Conservation (phyloP, 331 rosid species). For the Cydonia oblonga region DNA sequence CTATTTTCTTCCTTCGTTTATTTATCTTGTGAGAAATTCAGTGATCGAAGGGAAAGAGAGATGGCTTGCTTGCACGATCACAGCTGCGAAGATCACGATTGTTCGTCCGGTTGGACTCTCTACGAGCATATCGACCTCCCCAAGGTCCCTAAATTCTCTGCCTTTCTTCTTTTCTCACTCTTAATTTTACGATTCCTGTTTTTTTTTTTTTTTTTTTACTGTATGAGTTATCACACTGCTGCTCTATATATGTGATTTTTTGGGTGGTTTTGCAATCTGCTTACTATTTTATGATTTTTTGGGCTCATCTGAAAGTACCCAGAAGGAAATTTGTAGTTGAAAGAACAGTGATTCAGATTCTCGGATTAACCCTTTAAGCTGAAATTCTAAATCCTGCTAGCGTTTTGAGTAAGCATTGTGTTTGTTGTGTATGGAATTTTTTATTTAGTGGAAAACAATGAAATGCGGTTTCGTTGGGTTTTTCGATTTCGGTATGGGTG, state of each 20-base stretch:
- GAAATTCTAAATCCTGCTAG: too few relatives aligned
- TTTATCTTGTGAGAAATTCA: background rate
- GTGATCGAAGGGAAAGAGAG: background rate
- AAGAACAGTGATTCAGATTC: background rate
- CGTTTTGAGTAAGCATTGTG: background rate
- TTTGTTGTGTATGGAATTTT: background rate
- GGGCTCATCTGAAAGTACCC: background rate
- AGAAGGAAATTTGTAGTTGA: background rate
- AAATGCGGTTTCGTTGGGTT: background rate
- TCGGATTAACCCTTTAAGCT: background rate
- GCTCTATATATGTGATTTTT: background rate
- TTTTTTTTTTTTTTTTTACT: background rate
- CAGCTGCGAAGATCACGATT: slow-evolving; percentile 91
- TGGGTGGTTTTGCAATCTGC: background rate
- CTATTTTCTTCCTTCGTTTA: too few relatives aligned
- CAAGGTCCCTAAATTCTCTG: slow-evolving; percentile 30
- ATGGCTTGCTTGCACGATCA: slow-evolving; percentile 94
- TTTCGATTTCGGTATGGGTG: too few relatives aligned
- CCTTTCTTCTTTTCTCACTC: background rate
- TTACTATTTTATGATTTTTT: background rate
- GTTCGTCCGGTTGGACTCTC: slow-evolving; percentile 87
- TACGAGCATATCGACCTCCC: slow-evolving; percentile 79
- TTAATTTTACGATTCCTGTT: background rate
- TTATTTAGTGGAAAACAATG: background rate
- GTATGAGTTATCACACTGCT: background rate